phyloP scores from a whole-genome alignment of 176 grass and related monocot genomes.

The Oryza meyeriana region DNA sequence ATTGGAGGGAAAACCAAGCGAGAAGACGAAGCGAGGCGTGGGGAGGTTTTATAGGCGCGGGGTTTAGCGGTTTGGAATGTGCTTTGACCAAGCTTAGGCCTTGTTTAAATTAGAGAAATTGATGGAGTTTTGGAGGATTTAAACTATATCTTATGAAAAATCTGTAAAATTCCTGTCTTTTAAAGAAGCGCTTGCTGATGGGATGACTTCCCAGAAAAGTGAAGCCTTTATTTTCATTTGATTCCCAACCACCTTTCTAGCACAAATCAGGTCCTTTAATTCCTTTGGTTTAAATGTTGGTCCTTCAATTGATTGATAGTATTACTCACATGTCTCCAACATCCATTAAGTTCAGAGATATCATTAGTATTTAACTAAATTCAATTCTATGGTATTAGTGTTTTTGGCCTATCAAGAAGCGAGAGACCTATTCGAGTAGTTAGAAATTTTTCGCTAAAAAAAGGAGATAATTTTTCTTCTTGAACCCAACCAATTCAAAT shows the following conservation, averaged over 20 bases:
- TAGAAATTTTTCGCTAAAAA: no score
- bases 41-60: constrained; percentile 21
- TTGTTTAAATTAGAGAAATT: neutral
- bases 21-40: neutral
- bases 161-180: neutral
- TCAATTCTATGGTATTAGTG: neutral
- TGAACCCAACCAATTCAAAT: neutral
- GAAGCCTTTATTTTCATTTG: neutral
- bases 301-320: neutral
- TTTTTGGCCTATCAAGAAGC: no score
- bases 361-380: neutral
- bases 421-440: neutral
- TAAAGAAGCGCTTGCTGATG: neutral
- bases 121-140: neutral
- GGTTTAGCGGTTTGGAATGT: neutral
- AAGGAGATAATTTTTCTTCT: neutral
- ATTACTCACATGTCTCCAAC: neutral
- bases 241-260: neutral
- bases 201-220: neutral
- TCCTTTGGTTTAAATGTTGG: no score
- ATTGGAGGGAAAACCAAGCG: neutral
- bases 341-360: neutral
- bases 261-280: neutral
- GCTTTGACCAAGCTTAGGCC: neutral
- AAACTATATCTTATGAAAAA: neutral